phyloP scores from a whole-genome alignment of 1,284 basidiomycete genomes.

The Heterobasidion parviporum region DNA sequence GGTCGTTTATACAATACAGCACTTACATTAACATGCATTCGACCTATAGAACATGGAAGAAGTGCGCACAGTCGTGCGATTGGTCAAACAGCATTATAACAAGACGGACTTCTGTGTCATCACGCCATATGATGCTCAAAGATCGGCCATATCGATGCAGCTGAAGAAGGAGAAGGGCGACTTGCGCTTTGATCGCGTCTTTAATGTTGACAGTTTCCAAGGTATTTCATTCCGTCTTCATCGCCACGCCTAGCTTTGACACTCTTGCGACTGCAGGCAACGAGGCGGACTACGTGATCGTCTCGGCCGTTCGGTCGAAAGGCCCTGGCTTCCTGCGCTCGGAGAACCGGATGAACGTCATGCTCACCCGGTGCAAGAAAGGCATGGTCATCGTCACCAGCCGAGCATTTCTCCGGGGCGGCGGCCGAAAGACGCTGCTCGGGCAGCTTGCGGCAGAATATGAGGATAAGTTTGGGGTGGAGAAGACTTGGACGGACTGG shows the following conservation, averaged over 20 bases:
- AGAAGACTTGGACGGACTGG: constrained; percentile 16
- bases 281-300: constrained; percentile 33
- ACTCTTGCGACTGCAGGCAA: constrained; percentile 22
- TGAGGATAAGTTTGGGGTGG: constrained; percentile 4
- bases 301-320: constrained; percentile 35
- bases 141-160: constrained; percentile 24
- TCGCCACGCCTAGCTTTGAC: not conserved
- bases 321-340: constrained; percentile 32
- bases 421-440: constrained; percentile 24
- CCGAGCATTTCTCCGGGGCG: constrained; percentile 22
- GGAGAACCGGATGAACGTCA: constrained; percentile 34
- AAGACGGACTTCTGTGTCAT: constrained; percentile 29
- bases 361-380: constrained; percentile 36
- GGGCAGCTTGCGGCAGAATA: constrained; percentile 20
- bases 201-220: constrained; percentile 41
- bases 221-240: constrained; percentile 18
- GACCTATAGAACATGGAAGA: constrained; percentile 34
- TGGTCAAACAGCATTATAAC: constrained; percentile 29
- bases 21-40: not conserved
- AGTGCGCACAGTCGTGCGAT: constrained; percentile 26
- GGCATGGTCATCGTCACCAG: constrained; percentile 35
- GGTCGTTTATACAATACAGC: not conserved
- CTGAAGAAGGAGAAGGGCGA: constrained; percentile 17
- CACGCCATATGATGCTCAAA: constrained; percentile 41
- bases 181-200: constrained; percentile 30